Base-by-base conservation (phyloP, 495 filamentous ascomycete species). In the Xylaria longipes region DNA sequence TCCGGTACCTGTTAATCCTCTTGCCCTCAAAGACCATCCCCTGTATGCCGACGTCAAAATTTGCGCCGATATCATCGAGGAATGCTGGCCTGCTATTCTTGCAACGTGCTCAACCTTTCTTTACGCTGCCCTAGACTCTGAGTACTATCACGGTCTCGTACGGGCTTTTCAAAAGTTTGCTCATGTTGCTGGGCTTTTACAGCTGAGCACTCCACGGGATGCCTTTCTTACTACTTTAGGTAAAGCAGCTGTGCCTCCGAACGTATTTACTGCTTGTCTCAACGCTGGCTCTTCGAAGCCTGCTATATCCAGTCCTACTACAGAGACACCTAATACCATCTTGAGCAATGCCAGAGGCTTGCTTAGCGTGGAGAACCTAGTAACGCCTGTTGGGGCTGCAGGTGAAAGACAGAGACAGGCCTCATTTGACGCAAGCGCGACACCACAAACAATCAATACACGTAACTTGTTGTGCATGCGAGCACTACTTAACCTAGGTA, bases 101-200 rank as follows among this genome's bases (percentile, higher is more conserved):
- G 95, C 96, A 20, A 92, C 94, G 1, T 98, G 93, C 73, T 98
- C 96, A 0, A 98, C 95, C 1, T 98, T 98, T 80, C 80, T 99
- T 31, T 94, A 94, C 78, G 94, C 97, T 25, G 89, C 94, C 0
- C 81, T 99, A 12, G 96, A 98, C 75, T 91, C 93, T n/a, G 95
- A 97, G 50, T 97, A 94, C 71, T 98, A 97, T 72, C 94, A 97
- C 72, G 90, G 90, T 31, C 87, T 99, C 2, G 94, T 99, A n/a
- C 88, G 95, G 61, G 92, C 94, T 0, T 95, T 98, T 74, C 96
- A 99, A 76, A 97, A 97, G 74, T 91, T 99, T 76, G 92, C 97
- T 1, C 96, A 99, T 78, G 96, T 98, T 9, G 94, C 96, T 27
- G 96, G 96, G 17, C 84, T 99, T 67, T 84, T 99, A 25, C 88